Evolutionary conservation across 1,284 basidiomycete genomes (phyloP).

Genomic region (Fomitopsis betulina): DNA sequence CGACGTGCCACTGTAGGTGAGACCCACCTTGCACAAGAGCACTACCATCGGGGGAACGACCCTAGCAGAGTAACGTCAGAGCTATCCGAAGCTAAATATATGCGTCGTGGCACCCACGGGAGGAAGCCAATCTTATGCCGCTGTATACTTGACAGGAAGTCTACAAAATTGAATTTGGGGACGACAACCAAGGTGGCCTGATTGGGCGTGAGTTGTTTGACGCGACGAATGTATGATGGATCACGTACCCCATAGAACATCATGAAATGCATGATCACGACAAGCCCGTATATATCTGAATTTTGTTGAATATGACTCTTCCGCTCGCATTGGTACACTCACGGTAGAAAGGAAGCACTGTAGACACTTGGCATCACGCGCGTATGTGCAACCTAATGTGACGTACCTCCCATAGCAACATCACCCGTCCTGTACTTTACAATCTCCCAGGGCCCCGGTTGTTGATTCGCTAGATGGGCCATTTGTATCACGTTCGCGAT

Average conservation of each 20-base stretch:
- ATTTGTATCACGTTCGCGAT: conserved; percentile 65
- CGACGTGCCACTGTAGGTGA: background rate
- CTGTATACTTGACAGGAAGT: conserved; percentile 61
- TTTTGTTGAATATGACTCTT: background rate
- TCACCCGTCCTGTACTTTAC: conserved; percentile 51
- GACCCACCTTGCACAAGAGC: conserved; percentile 47
- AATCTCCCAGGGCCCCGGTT: conserved; percentile 23
- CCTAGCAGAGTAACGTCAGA: conserved; percentile 28
- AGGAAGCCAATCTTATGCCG: conserved; percentile 58
- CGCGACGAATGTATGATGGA: background rate
- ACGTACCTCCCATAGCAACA: conserved; percentile 45
- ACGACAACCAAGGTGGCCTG: conserved; percentile 51
- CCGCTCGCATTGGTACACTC: conserved; percentile 2
- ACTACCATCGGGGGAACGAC: conserved; percentile 63
- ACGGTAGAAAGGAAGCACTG: conserved; percentile 26
- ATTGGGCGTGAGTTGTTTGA: conserved; percentile 12
- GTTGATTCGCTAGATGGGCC: conserved; percentile 45
- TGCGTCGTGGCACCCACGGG: conserved; percentile 33
- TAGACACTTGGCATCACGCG: too few relatives aligned
- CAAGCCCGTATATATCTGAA: conserved; percentile 64
- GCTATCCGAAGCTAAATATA: too few relatives aligned
- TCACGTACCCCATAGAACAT: conserved; percentile 41
- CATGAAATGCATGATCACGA: conserved; percentile 50
- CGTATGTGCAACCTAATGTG: background rate
- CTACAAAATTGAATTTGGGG: conserved; percentile 60